Evolutionary conservation across 352 stramenopile species (phyloP).

Genomic region (Thalassiosira hispida): DNA sequence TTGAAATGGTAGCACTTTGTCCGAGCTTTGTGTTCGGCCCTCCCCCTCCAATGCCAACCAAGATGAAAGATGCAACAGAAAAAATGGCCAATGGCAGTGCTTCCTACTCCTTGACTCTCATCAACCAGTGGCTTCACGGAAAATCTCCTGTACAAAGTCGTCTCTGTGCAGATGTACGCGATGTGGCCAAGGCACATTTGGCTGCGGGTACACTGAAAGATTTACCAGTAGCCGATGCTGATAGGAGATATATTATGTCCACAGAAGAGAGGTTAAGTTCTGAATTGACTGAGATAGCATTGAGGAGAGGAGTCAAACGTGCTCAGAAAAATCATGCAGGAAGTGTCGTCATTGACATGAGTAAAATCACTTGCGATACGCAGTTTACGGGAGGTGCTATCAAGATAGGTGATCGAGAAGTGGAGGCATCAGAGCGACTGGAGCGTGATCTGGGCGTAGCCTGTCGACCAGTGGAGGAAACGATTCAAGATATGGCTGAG

Average conservation of each 20-base stretch:
- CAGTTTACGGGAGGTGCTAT: conserved; percentile 80
- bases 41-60: conserved; percentile 31
- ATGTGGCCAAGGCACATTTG: conserved; percentile 79
- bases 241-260: conserved; percentile 76
- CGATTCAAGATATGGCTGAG: conserved; percentile 72
- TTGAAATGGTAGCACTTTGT: conserved; percentile 76
- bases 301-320: conserved; percentile 40
- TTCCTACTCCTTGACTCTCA: conserved; percentile 74
- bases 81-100: conserved; percentile 33
- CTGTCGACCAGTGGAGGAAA: conserved; percentile 66
- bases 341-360: conserved; percentile 41
- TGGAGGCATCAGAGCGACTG: conserved; percentile 65
- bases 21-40: conserved; percentile 84
- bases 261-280: conserved; percentile 71
- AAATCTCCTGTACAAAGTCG: conserved; percentile 76
- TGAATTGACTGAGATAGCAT: conserved; percentile 57
- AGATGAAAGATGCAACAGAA: conserved; percentile 1
- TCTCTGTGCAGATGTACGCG: conserved; percentile 79
- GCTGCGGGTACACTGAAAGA: conserved; percentile 46
- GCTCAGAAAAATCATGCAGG: conserved; percentile 25
- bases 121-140: conserved; percentile 76
- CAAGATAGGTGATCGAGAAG: conserved; percentile 75
- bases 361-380: conserved; percentile 69
- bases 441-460: conserved; percentile 57
- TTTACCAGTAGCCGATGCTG: conserved; percentile 21